Evolutionary conservation across 805 yeast species (phyloP).

Genomic region (Kluyveromyces nonfermentans): DNA sequence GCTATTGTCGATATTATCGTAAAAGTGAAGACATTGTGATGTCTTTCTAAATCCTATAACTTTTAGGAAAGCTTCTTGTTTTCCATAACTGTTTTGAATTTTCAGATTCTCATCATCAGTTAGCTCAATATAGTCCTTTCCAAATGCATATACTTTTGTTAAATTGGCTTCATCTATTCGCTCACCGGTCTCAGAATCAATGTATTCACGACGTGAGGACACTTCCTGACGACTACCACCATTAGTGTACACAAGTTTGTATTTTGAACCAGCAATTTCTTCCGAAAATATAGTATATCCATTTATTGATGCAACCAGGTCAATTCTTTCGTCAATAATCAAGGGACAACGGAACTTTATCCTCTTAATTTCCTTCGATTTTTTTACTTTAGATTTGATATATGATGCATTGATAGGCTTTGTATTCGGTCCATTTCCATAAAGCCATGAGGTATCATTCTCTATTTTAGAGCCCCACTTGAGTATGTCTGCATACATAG

Average conservation of each 20-base stretch:
- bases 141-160: slow-evolving; percentile 35
- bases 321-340: slow-evolving; percentile 38
- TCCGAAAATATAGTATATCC: slow-evolving; percentile 60
- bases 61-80: slow-evolving; percentile 42
- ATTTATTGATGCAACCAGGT: slow-evolving; percentile 51
- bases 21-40: slow-evolving; percentile 35
- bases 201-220: slow-evolving; percentile 33
- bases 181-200: slow-evolving; percentile 36
- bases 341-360: slow-evolving; percentile 54
- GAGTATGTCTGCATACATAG: slow-evolving; percentile 47
- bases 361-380: slow-evolving; percentile 54
- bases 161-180: slow-evolving; percentile 30
- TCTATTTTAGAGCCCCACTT: slow-evolving; percentile 20
- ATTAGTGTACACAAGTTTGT: slow-evolving; percentile 44
- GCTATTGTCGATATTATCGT: slow-evolving; percentile 45
- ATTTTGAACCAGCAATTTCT: slow-evolving; percentile 38
- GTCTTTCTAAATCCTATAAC: slow-evolving; percentile 58
- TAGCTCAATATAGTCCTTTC: slow-evolving; percentile 36
- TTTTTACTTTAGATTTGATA: slow-evolving; percentile 40
- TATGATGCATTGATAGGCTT: slow-evolving; percentile 34
- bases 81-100: slow-evolving; percentile 28
- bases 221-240: slow-evolving; percentile 46
- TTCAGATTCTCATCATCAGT: slow-evolving; percentile 30
- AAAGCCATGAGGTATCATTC: slow-evolving; percentile 8
- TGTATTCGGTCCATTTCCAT: slow-evolving; percentile 33